Conservation (phyloP, 179 eudicot genomes). For the Amaranthus tricolor region DNA sequence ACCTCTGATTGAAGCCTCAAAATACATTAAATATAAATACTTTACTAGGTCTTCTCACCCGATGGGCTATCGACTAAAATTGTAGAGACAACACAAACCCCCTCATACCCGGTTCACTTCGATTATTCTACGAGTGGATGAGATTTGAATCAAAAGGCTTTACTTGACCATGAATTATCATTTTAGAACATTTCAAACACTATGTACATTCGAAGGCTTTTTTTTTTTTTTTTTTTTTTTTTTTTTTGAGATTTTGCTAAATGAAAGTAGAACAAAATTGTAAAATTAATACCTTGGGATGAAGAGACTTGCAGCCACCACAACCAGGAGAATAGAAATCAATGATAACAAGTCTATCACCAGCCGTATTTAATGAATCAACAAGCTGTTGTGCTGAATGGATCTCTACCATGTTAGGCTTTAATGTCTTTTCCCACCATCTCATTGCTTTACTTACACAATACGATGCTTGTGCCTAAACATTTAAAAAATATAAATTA, state of each 20-base stretch:
- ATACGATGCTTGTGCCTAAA: slow-evolving; percentile 56
- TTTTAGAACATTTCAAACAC: neutral
- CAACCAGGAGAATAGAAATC: slow-evolving; percentile 51
- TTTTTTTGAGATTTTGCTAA: neutral
- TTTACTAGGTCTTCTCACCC: no score
- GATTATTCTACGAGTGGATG: no score
- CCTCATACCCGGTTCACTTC: no score
- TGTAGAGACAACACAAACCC: no score
- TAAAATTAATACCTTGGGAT: slow-evolving; percentile 36
- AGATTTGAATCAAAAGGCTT: no score
- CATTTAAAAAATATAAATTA: neutral
- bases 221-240: neutral
- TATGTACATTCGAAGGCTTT: neutral
- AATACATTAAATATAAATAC: no score
- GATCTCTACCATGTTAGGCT: slow-evolving; percentile 42
- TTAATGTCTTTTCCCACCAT: slow-evolving; percentile 52
- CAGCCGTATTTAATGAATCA: slow-evolving; percentile 32
- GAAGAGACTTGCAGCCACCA: slow-evolving; percentile 50
- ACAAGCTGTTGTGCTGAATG: slow-evolving; percentile 40
- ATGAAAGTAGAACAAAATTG: neutral
- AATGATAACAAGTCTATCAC: slow-evolving; percentile 38
- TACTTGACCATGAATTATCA: neutral
- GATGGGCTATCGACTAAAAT: no score
- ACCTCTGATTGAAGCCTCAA: no score
- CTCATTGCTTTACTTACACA: slow-evolving; percentile 51